Percentiles rank a stretch among this genome's conserved stretches.
phyloP scores from a whole-genome alignment of 495 filamentous ascomycete species.

The Neurospora intermedia region DNA sequence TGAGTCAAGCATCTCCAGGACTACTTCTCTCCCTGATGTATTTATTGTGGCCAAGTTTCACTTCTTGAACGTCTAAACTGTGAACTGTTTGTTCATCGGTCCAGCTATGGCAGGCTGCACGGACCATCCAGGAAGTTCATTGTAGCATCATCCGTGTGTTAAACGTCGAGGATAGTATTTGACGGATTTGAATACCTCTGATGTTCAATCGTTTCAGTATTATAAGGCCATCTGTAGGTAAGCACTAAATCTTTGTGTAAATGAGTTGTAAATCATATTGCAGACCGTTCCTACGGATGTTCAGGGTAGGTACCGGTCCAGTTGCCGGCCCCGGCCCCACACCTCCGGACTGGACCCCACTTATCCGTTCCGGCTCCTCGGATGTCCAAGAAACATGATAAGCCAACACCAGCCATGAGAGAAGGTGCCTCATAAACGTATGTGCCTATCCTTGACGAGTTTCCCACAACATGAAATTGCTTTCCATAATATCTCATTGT shows the following conservation, averaged over 20 bases:
- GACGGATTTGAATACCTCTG: no score
- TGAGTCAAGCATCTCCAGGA: background rate
- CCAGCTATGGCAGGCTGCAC: background rate
- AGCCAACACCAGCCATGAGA: no score
- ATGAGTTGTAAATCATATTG: background rate
- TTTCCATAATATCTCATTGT: no score
- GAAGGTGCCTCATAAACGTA: no score
- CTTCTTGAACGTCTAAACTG: background rate
- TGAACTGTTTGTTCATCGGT: background rate
- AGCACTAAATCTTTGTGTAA: background rate
- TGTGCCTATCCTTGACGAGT: no score
- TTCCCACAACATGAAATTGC: no score
- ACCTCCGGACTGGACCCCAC: background rate
- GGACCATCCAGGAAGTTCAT: background rate
- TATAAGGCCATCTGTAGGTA: no score
- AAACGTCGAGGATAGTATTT: background rate
- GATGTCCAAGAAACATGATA: background rate
- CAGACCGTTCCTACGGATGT: background rate
- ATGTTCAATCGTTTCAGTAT: no score
- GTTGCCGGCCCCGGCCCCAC: background rate
- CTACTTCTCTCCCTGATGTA: background rate
- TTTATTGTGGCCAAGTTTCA: background rate
- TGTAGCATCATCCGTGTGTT: background rate
- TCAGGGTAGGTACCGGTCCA: no score
- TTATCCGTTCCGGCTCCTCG: background rate